Conservation (phyloP, 768 basidiomycete genomes). For the Hirschioporus abietinus region DNA sequence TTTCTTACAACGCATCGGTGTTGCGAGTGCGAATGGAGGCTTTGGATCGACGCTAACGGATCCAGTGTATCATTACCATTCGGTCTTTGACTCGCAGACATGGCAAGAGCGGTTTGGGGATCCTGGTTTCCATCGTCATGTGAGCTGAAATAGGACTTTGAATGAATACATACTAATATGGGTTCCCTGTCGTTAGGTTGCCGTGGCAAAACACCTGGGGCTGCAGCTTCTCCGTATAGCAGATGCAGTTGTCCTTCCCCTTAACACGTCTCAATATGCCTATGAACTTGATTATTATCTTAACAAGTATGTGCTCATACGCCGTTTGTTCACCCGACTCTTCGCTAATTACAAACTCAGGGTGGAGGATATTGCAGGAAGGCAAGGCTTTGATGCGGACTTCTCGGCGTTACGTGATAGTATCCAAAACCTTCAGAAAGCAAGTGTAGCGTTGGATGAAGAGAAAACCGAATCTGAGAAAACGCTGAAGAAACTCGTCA, state of each 20-base stretch:
- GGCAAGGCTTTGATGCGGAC: constrained; percentile 24
- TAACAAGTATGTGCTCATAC: constrained; percentile 32
- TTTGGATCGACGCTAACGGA: constrained; percentile 35
- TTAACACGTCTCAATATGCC: constrained; percentile 67
- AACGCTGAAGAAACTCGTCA: constrained; percentile 43
- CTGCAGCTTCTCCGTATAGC: constrained; percentile 49
- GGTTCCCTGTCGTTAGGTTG: constrained; percentile 31
- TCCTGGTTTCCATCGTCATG: constrained; percentile 55
- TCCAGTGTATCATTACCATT: constrained; percentile 57
- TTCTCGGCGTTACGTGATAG: constrained; percentile 41
- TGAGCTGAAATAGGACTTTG: constrained; percentile 20
- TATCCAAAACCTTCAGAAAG: constrained; percentile 40
- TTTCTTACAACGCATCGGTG: constrained; percentile 77
- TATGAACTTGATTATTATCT: constrained; percentile 50
- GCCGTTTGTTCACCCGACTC: background rate
- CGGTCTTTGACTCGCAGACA: constrained; percentile 49
- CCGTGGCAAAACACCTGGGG: constrained; percentile 54
- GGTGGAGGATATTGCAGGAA: constrained; percentile 23
- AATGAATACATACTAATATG: background rate
- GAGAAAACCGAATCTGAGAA: constrained; percentile 55
- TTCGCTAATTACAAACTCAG: constrained; percentile 24
- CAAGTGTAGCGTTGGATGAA: constrained; percentile 50
- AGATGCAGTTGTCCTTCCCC: constrained; percentile 49
- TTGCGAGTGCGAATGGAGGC: constrained; percentile 35
- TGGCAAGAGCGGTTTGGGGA: constrained; percentile 66